Conservation (phyloP, 2,329 filamentous ascomycete species). For the Hypoxylon sp. region DNA sequence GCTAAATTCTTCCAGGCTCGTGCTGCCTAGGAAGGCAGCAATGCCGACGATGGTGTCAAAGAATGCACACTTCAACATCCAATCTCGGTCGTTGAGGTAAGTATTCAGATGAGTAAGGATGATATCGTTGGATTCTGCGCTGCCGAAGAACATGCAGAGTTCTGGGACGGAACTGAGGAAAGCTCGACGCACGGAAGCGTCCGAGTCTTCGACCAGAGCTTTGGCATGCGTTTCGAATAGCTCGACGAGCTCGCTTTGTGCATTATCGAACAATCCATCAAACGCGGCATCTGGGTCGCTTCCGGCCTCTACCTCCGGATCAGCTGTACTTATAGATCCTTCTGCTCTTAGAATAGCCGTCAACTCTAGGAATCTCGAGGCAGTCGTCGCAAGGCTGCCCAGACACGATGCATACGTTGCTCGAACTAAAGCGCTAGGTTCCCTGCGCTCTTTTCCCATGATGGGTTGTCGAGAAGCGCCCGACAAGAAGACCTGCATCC, state of each 20-base stretch:
- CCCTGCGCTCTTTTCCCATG: conserved; percentile 57
- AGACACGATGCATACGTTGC: conserved; percentile 95
- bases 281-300: conserved; percentile 77
- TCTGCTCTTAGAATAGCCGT: conserved; percentile 89
- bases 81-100: conserved; percentile 95
- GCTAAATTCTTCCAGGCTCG: conserved; percentile 93
- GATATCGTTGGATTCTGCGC: conserved; percentile 93
- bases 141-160: conserved; percentile 95
- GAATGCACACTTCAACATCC: conserved; percentile 96
- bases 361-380: conserved; percentile 88
- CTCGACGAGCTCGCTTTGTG: conserved; percentile 84
- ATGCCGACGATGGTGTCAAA: conserved; percentile 97
- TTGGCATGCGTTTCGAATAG: conserved; percentile 92
- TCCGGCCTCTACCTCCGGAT: conserved; percentile 84
- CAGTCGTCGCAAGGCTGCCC: conserved; percentile 88
- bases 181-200: conserved; percentile 88
- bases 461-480: conserved; percentile 57
- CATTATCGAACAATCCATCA: conserved; percentile 88
- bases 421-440: conserved; percentile 79
- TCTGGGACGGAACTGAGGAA: conserved; percentile 93
- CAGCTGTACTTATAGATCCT: conserved; percentile 81
- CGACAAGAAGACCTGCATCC: conserved; percentile 70
- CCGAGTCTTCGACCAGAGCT: conserved; percentile 86
- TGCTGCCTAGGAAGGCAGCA: conserved; percentile 88
- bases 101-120: conserved; percentile 96